These are phyloP conservation scores for Aspergillus sp. DNA, from an alignment of 2,329 filamentous ascomycete genomes.

Conservation along the genomic window DNA sequence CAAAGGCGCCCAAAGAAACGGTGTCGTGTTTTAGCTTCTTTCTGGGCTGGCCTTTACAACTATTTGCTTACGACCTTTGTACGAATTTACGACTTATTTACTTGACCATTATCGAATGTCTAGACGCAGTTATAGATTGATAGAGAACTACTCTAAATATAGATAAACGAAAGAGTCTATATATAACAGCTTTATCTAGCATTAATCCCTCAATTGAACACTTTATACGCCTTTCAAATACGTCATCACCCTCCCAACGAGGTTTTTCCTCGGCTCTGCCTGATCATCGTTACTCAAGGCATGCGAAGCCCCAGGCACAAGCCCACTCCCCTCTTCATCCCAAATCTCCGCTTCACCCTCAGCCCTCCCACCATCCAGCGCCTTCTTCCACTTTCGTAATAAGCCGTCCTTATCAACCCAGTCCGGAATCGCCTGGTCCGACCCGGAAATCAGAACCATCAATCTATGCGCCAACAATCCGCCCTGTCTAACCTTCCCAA, in stretches of 20 bases:
- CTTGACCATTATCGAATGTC: neutral
- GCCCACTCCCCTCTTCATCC: conserved; percentile 48
- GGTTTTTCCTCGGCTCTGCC: conserved; percentile 26
- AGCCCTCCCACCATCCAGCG: conserved; percentile 32
- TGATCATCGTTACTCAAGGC: conserved; percentile 38
- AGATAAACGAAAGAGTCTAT: neutral
- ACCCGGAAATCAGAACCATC: conserved; percentile 49
- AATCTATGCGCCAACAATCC: conserved; percentile 42
- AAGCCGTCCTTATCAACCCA: conserved; percentile 49
- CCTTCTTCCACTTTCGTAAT: conserved; percentile 41
- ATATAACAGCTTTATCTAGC: too few relatives aligned
- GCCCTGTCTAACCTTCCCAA: conserved; percentile 52
- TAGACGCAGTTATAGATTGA: neutral
- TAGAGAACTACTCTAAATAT: neutral
- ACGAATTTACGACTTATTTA: neutral
- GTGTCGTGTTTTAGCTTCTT: conserved; percentile 47
- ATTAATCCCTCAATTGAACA: neutral
- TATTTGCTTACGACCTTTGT: neutral
- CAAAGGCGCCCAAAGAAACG: conserved; percentile 53
- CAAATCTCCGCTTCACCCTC: conserved; percentile 40
- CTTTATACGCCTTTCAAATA: conserved; percentile 16
- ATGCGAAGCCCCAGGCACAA: conserved; percentile 44
- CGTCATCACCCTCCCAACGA: conserved; percentile 29
- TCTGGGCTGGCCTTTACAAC: neutral
- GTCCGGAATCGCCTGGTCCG: conserved; percentile 47